Evolutionary conservation across 768 basidiomycete genomes (phyloP), one percentile per base, ranked within the genome.

Genomic region (Suillus placidus): DNA sequence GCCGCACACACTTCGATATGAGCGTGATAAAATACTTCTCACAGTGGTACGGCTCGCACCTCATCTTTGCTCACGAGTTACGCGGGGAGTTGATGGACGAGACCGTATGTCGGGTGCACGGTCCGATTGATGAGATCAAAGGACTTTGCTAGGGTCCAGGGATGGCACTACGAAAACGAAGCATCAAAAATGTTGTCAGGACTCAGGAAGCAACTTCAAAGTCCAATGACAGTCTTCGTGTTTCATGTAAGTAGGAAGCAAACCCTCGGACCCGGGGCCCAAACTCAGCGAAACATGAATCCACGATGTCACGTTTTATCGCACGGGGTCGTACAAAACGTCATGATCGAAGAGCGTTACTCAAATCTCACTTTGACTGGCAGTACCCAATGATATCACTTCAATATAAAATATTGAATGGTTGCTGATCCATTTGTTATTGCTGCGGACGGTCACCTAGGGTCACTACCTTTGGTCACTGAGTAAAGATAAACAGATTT

Each of bases 241-340:
- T 30, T 60, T 20, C 26, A 60, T 42, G 38, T 30, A 34, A 55
- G 54, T 34, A 40, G 23, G 38, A 58, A 58, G 38, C 38, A 58
- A 40, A 40, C 26, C 58, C 58, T 60, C 58, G 58, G 58, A 32
- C 16, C 58, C 58, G 10, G 58, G 58, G 58, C 58, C 38, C 3
- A 42, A 42, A 42, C 58, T 60, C 58, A 42, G 58, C 40, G 40
- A 42, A 60, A 42, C 26, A 60, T 42, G 3, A 18, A 32, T 20
- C 9, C 57, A 58, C 35, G 26, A 42, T 55, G 54, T 60, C 26
- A 12, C 38, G 16, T 58, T 10, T 30, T 23, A 60, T 60, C 14
- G 26, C 38, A 60, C 26, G 16, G 18, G 16, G 57, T 57, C 37
- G 38, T 32, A 60, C 16, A 42, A n/a, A n/a, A 20, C 30, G 58